Base-by-base conservation (phyloP, 306 rosid species). In the Citrullus mucosospermus region DNA sequence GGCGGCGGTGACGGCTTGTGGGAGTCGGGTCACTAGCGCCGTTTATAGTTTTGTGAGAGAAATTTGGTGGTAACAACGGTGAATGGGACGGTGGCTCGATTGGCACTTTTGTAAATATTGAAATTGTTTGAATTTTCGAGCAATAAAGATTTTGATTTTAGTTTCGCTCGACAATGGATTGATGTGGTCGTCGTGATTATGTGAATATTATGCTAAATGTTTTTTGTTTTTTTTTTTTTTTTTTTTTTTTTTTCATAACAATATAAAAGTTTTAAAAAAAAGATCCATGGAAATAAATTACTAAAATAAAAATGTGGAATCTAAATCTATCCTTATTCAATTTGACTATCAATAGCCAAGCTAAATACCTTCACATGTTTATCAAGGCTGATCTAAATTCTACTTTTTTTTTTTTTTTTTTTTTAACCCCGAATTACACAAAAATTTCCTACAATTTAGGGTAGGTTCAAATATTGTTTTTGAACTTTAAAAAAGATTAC, bases 21-120 rank as follows among this genome's bases (percentile, higher is more conserved):
- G 84, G 85, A 84, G 2, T 7, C 55, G 86, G 82, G 87, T 84
- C 51, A 82, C 78, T n/a, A 54, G 72, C 66, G 79, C 12, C 56
- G 54, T 9, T 22, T 7, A 67, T 67, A 39, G 51, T 67, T 38
- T 67, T 10, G 4, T 18, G 4, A 9, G 22, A 36, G 15, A 38
- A 9, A 9, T 9, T 48, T 39, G 73, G 50, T 9, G 44, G 51
- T 66, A 9, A 11, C 9, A 32, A n/a, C 51, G 15, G 32, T 18
- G 53, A 39, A 15, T 18, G 73, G 5, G 73, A 67, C 12, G 3
- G 9, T 18, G 8, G 30, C 53, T 67, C 51, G 2, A 41, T 67
- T 39, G 16, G 1, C 8, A n/a, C 28, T n/a, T 39, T 67, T 39
- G 73, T 67, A 67, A 0, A 39, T 67, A 38, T 39, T 38, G 51